phyloP scores from a whole-genome alignment of 2,329 filamentous ascomycete genomes.

The Monosporascus sp. region DNA sequence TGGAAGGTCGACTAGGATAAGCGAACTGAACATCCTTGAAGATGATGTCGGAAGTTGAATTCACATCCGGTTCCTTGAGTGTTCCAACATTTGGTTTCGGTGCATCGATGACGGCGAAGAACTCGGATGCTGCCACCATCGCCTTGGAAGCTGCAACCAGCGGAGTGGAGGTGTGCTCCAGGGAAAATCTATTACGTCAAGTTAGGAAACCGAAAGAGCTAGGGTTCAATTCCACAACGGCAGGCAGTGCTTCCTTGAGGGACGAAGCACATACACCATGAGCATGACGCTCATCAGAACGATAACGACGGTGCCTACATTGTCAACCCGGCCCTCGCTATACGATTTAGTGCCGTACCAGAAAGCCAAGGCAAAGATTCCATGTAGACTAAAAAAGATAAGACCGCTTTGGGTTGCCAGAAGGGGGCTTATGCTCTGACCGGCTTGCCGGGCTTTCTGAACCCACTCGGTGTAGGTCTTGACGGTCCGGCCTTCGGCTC shows the following conservation, averaged over 20 bases:
- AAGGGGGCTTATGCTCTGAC: slow-evolving; percentile 41
- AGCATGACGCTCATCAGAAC: slow-evolving; percentile 27
- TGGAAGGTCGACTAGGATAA: slow-evolving; percentile 59
- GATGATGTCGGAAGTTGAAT: slow-evolving; percentile 42
- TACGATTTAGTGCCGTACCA: slow-evolving; percentile 53
- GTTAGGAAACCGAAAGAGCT: slow-evolving; percentile 41
- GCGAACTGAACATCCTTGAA: slow-evolving; percentile 60
- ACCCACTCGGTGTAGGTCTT: slow-evolving; percentile 47
- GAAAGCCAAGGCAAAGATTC: slow-evolving; percentile 51
- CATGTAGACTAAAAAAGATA: slow-evolving; percentile 46
- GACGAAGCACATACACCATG: slow-evolving; percentile 22
- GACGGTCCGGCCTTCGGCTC: slow-evolving; percentile 47
- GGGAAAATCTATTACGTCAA: slow-evolving; percentile 21
- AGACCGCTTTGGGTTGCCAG: slow-evolving; percentile 45
- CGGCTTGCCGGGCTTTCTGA: slow-evolving; percentile 43
- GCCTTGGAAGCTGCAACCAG: slow-evolving; percentile 49
- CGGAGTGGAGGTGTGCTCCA: slow-evolving; percentile 51
- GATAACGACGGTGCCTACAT: slow-evolving; percentile 47
- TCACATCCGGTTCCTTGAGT: slow-evolving; percentile 36
- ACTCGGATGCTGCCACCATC: slow-evolving; percentile 48
- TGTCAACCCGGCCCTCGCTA: slow-evolving; percentile 37
- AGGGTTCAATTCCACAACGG: too few relatives aligned
- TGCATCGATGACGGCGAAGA: slow-evolving; percentile 46
- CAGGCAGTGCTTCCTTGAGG: too few relatives aligned
- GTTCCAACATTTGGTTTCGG: slow-evolving; percentile 32